A percentile compares a stretch with the other conserved stretches of the same genome.
These are phyloP conservation scores for Ophiocordyceps robertsii DNA, from an alignment of 2,329 filamentous ascomycete species.

Conservation along the genomic window DNA sequence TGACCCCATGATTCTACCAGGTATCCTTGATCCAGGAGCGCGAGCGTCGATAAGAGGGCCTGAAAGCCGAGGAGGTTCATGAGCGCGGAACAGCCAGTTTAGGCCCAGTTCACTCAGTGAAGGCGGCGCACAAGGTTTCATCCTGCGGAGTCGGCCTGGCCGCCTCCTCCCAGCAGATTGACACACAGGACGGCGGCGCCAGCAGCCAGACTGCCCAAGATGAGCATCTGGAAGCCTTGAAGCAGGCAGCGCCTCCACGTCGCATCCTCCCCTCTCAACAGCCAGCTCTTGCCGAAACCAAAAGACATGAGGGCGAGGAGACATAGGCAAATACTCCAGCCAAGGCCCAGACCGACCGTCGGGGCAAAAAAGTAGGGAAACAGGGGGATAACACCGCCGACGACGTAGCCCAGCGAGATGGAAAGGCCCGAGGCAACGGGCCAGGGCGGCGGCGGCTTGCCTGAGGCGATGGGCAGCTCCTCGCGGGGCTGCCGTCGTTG, in stretches of 20 bases:
- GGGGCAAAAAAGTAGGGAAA: constrained; percentile 45
- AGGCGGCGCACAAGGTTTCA: too few relatives aligned
- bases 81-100: too few relatives aligned
- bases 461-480: constrained; percentile 5
- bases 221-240: constrained; percentile 20
- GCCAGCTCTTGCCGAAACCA: constrained; percentile 39
- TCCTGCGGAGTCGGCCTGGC: neutral
- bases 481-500: neutral
- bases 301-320: constrained; percentile 40
- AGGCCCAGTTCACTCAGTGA: too few relatives aligned
- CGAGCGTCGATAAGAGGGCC: too few relatives aligned
- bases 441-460: constrained; percentile 8
- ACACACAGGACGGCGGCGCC: constrained; percentile 17
- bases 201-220: constrained; percentile 19
- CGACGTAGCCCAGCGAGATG: constrained; percentile 47
- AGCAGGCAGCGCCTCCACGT: constrained; percentile 10
- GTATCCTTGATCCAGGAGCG: too few relatives aligned
- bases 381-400: constrained; percentile 49
- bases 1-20: too few relatives aligned
- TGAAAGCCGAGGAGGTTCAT: too few relatives aligned
- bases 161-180: constrained; percentile 8
- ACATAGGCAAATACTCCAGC: constrained; percentile 40
- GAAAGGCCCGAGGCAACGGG: constrained; percentile 40
- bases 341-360: constrained; percentile 27
- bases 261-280: constrained; percentile 12